Evolutionary conservation across 805 yeast genomes (phyloP).

Genomic region (Clavispora asparagi): DNA sequence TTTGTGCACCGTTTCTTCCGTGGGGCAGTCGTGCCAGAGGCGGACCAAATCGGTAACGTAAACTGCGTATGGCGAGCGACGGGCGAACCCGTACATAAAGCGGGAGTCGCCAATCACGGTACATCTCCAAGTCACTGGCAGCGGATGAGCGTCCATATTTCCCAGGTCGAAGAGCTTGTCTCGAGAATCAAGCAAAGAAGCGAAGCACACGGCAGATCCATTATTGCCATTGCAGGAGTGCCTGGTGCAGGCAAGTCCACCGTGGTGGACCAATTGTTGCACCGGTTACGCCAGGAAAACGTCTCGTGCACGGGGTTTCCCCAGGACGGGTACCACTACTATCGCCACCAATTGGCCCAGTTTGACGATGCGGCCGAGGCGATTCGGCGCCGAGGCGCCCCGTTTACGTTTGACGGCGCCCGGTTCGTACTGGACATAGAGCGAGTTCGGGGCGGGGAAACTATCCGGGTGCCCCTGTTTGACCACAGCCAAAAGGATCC

Average conservation of each 20-base stretch:
- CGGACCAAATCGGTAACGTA: constrained; percentile 22
- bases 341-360: constrained; percentile 23
- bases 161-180: constrained; percentile 6
- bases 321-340: constrained; percentile 39
- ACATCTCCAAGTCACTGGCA: constrained; percentile 8
- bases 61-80: constrained; percentile 17
- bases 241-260: constrained; percentile 90
- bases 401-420: constrained; percentile 73
- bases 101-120: constrained; percentile 1
- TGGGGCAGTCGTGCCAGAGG: constrained; percentile 24
- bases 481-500: constrained; percentile 78
- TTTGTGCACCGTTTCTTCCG: constrained; percentile 8
- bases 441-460: constrained; percentile 19
- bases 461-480: constrained; percentile 60
- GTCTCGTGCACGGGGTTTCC: constrained; percentile 23
- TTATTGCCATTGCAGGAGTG: constrained; percentile 63
- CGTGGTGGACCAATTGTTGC: constrained; percentile 45
- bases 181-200: constrained; percentile 1
- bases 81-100: constrained; percentile 9
- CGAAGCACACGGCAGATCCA: constrained; percentile 26
- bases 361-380: constrained; percentile 57
- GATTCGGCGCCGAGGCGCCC: constrained; percentile 70
- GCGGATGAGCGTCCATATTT: constrained; percentile 9
- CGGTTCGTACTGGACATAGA: constrained; percentile 21
- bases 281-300: constrained; percentile 13